Percentiles rank a stretch among this genome's conserved stretches.
Evolutionary conservation across 2,329 filamentous ascomycete species (phyloP).

Genomic region (Exophiala sp.): DNA sequence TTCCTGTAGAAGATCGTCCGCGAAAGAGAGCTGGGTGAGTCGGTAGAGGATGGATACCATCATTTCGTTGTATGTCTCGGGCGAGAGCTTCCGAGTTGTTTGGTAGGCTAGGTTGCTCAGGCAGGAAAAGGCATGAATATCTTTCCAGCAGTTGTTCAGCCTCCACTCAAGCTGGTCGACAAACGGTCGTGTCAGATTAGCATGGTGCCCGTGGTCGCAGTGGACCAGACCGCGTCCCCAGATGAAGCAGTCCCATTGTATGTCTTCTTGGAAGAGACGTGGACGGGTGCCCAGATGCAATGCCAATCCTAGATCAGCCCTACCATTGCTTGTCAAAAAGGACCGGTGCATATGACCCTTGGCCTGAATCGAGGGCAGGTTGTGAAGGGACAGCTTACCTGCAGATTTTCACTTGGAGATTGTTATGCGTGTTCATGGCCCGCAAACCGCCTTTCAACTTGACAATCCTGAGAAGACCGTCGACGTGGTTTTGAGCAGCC

Average conservation of each 20-base stretch:
- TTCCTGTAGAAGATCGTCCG: background rate
- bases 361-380: no score
- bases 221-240: slow-evolving; percentile 1
- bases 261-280: slow-evolving; percentile 1
- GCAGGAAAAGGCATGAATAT: slow-evolving; percentile 6
- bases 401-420: slow-evolving; percentile 13
- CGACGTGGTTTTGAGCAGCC: background rate
- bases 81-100: slow-evolving; percentile 6
- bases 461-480: slow-evolving; percentile 1
- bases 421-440: slow-evolving; percentile 1
- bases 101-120: slow-evolving; percentile 11
- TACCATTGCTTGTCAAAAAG: background rate
- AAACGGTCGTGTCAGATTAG: background rate
- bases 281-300: background rate
- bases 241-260: slow-evolving; percentile 4
- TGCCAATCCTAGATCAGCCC: slow-evolving; percentile 4
- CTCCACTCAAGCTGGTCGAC: background rate
- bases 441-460: background rate
- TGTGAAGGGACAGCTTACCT: background rate
- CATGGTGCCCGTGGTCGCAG: background rate
- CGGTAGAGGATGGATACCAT: slow-evolving; percentile 11
- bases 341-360: background rate
- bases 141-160: slow-evolving; percentile 6
- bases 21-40: slow-evolving; percentile 6
- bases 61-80: slow-evolving; percentile 9